phyloP scores from a whole-genome alignment of 805 yeast species.

The Schwanniomyces vanrijiae region DNA sequence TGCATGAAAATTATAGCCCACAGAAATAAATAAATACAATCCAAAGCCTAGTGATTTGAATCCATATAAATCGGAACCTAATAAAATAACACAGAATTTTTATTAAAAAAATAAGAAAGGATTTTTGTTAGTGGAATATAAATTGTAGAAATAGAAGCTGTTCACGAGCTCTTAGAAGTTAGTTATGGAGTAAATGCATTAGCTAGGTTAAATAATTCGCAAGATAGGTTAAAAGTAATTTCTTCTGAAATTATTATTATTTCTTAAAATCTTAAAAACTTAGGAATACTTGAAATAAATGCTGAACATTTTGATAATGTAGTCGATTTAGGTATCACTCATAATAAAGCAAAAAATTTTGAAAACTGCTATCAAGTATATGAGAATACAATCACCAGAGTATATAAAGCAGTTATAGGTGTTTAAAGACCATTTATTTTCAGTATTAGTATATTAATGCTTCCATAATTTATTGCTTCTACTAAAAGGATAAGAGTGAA shows the following conservation, averaged over 20 bases:
- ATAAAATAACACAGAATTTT: no score
- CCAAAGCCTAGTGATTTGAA: no score
- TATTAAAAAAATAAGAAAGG: slow-evolving; percentile 18
- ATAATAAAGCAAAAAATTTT: slow-evolving; percentile 21
- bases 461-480: not conserved
- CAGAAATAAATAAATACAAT: no score
- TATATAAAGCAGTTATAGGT: slow-evolving; percentile 24
- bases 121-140: slow-evolving; percentile 37
- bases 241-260: slow-evolving; percentile 20
- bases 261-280: slow-evolving; percentile 25
- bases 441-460: slow-evolving; percentile 19
- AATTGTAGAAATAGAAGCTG: slow-evolving; percentile 24
- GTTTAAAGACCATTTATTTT: slow-evolving; percentile 24
- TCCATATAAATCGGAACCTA: no score
- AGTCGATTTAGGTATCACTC: slow-evolving; percentile 34
- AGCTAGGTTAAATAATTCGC: slow-evolving; percentile 31
- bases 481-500: slow-evolving; percentile 1
- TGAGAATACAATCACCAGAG: slow-evolving; percentile 19
- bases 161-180: slow-evolving; percentile 15
- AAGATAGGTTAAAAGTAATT: slow-evolving; percentile 16
- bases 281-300: slow-evolving; percentile 23
- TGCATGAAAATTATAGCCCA: no score
- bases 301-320: slow-evolving; percentile 33
- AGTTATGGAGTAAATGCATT: slow-evolving; percentile 28
- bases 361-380: slow-evolving; percentile 18